Evolutionary conservation across 2,329 filamentous ascomycete genomes (phyloP), one percentile per base, ranked within the genome.

Genomic region (Sclerotinia nivalis): DNA sequence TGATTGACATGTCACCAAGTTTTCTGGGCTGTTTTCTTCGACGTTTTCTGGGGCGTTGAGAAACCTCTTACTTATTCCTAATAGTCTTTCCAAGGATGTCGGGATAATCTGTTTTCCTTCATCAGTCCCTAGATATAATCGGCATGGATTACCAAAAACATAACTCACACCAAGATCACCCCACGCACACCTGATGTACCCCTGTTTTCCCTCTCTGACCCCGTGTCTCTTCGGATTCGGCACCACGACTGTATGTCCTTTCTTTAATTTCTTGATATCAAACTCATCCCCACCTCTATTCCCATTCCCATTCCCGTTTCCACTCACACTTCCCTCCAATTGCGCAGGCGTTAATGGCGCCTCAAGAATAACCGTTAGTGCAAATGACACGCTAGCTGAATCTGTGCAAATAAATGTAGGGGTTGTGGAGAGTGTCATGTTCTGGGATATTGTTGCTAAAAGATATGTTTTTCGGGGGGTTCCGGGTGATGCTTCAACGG

Each of bases 391-490:
- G 15, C 68, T 66, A 2, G 68, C 31, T 2, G 68, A 67, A 66
- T 78, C 76, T 64, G 70, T 72, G 66, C 73, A 73, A 18, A 78
- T 76, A 65, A 76, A 78, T 25, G 76, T 78, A 25, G 76, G 76
- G 7, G 72, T 73, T 1, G 73, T 72, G 5, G 73, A 75, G 9
- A 77, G 69, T 4, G 76, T 77, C 75, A 77, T 77, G 50, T 78
- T 75, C 54, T 77, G 72, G 40, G 65, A 68, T 60, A 77, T 74
- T 3, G 75, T 76, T 40, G 71, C 76, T 9, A 77, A 61, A 18
- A 78, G 72, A 60, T 72, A 75, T 28, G 71, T 65, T 40, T 67
- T 43, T 65, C 59, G 67, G 49, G 47, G 31, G 37, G 22, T 12
- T 37, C 45, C 66, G 55, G 34, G 28, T 43, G 59, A 22, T 52